Conservation (phyloP, 768 basidiomycete genomes). For the Suillus bovinus region DNA sequence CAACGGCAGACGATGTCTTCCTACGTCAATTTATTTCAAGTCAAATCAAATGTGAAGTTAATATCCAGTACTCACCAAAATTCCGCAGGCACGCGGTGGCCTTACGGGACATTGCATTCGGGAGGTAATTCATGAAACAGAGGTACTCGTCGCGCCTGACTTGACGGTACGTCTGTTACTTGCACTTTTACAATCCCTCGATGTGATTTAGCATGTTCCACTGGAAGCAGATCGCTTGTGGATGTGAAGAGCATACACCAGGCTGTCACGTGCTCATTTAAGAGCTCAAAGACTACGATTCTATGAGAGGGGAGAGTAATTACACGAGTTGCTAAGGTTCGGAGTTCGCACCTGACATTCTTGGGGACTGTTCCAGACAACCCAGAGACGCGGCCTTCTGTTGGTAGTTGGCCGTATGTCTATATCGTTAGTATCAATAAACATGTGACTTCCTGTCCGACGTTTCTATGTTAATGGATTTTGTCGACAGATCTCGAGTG, state of each 20-base stretch:
- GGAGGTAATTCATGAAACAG: constrained; percentile 78
- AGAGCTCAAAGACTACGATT: not conserved
- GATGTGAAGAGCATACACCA: constrained; percentile 74
- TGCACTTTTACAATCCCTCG: no score
- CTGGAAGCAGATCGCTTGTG: constrained; percentile 55
- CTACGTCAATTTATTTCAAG: constrained; percentile 1
- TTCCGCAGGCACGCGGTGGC: constrained; percentile 81
- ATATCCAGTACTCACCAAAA: constrained; percentile 2
- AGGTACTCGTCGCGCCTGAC: constrained; percentile 89
- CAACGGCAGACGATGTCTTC: not conserved
- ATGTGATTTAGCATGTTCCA: not conserved
- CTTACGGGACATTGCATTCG: constrained; percentile 95
- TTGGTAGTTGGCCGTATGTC: not conserved
- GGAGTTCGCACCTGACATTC: no score
- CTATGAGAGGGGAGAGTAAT: not conserved
- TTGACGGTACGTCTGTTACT: constrained; percentile 71
- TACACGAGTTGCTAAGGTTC: not conserved
- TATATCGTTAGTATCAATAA: not conserved
- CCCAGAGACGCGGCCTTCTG: not conserved
- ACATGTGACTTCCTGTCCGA: not conserved
- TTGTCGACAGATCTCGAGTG: not conserved
- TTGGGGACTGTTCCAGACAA: not conserved
- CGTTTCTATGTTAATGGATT: not conserved
- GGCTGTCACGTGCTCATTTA: constrained; percentile 83
- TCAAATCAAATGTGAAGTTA: constrained; percentile 11